Evolutionary conservation across 2,329 filamentous ascomycete genomes (phyloP).

Genomic region (Colletotrichum orchidophilum): DNA sequence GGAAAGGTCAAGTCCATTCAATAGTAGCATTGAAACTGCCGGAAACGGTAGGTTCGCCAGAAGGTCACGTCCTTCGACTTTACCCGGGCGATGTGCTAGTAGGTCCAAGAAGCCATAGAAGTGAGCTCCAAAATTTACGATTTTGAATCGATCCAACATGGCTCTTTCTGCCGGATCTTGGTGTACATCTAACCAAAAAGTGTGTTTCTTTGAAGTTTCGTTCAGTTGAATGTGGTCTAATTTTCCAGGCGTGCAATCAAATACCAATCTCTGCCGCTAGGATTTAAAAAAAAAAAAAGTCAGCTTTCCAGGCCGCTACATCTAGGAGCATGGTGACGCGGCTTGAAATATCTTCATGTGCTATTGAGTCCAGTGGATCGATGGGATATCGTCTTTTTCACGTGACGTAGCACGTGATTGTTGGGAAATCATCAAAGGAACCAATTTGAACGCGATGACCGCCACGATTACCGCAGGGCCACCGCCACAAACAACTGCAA

Average conservation of each 20-base stretch:
- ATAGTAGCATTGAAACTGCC: neutral
- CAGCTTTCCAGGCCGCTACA: too few species aligned
- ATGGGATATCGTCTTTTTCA: neutral
- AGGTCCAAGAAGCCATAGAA: neutral
- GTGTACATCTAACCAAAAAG: too few species aligned
- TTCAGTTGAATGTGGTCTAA: too few species aligned
- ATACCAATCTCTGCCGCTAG: too few species aligned
- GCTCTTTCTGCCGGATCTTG: too few species aligned
- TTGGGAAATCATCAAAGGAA: neutral
- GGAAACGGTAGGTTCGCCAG: neutral
- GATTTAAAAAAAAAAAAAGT: too few species aligned
- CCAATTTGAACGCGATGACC: neutral
- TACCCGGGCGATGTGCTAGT: neutral
- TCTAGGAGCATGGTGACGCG: too few species aligned
- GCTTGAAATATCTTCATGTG: neutral
- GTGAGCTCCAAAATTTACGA: too few species aligned
- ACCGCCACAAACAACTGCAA: too few species aligned
- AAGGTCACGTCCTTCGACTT: neutral
- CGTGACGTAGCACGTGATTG: neutral
- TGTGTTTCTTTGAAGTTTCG: too few species aligned
- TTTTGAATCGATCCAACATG: too few species aligned
- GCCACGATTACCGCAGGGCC: neutral
- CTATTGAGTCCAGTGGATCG: neutral
- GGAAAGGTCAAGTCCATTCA: neutral
- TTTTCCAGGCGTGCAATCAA: too few species aligned